A percentile compares a stretch with the other conserved stretches of the same genome.
These are phyloP conservation scores for Posidonia oceanica DNA, from an alignment of 116 monocot genomes.

Conservation along the genomic window DNA sequence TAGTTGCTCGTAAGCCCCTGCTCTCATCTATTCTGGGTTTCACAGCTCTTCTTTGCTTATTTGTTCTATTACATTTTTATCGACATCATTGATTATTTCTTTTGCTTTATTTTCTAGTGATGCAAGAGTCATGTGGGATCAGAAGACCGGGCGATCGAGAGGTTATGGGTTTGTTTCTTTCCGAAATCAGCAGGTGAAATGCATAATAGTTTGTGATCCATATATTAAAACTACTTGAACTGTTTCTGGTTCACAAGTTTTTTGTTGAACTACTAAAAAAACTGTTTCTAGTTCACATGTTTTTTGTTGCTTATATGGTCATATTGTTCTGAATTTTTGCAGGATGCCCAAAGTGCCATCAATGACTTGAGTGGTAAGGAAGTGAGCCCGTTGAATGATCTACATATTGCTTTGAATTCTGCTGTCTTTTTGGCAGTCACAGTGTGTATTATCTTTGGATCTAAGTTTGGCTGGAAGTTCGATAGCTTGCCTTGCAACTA, in stretches of 20 bases:
- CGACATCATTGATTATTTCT: neutral
- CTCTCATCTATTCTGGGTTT: neutral
- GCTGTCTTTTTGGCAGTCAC: neutral
- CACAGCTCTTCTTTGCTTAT: neutral
- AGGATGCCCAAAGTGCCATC: slow-evolving; percentile 96
- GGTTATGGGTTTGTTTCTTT: slow-evolving; percentile 98
- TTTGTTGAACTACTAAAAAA: neutral
- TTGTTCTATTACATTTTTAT: neutral
- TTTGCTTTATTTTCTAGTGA: slow-evolving; percentile 31
- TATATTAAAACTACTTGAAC: neutral
- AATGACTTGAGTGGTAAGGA: slow-evolving; percentile 76
- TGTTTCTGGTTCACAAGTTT: neutral
- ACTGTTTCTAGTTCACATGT: neutral
- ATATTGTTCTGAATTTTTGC: slow-evolving; percentile 9
- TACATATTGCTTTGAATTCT: neutral
- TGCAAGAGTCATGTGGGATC: slow-evolving; percentile 97
- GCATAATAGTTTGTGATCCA: neutral
- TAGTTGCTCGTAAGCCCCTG: slow-evolving; percentile 64
- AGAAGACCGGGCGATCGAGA: slow-evolving; percentile 90
- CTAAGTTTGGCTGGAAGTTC: neutral
- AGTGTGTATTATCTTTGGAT: neutral
- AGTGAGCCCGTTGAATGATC: neutral
- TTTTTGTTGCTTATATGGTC: neutral
- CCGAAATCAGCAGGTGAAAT: slow-evolving; percentile 63
- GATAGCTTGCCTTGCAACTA: neutral